These are phyloP conservation scores for Geotrichum restrictum DNA, from an alignment of 1,139 yeast species.

Conservation along the genomic window DNA sequence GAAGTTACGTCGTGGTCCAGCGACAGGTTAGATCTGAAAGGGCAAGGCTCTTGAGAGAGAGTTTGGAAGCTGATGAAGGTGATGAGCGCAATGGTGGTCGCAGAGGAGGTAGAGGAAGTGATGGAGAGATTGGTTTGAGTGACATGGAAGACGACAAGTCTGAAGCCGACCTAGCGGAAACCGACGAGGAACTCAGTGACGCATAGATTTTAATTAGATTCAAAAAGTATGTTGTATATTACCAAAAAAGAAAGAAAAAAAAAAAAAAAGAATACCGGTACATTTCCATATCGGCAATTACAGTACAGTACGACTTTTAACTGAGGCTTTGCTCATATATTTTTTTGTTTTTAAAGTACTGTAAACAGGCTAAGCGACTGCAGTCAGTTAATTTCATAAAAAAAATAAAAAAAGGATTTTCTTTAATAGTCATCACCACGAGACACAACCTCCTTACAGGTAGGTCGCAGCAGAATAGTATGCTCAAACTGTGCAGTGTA, in stretches of 20 bases:
- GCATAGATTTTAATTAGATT: not conserved
- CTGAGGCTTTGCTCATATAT: no score
- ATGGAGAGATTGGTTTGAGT: slow-evolving; percentile 16
- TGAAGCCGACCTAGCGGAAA: not conserved
- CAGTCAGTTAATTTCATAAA: no score
- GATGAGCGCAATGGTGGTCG: not conserved
- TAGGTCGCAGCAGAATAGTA: slow-evolving; percentile 85
- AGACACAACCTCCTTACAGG: slow-evolving; percentile 88
- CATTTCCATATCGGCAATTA: no score
- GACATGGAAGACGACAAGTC: slow-evolving; percentile 8
- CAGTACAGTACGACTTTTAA: no score
- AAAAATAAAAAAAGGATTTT: no score
- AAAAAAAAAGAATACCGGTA: no score
- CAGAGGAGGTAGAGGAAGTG: slow-evolving; percentile 8
- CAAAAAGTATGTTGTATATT: no score
- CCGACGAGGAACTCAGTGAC: slow-evolving; percentile 5
- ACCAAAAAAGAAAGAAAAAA: not conserved
- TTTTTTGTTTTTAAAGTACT: no score
- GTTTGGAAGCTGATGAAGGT: slow-evolving; percentile 17
- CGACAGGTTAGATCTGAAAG: slow-evolving; percentile 69
- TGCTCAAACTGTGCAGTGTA: slow-evolving; percentile 97
- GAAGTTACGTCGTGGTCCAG: slow-evolving; percentile 76
- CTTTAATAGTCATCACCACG: slow-evolving; percentile 86
- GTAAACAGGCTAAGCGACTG: no score
- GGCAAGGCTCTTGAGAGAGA: slow-evolving; percentile 18